phyloP scores from a whole-genome alignment of 2,329 filamentous ascomycete genomes.

The Thielaviopsis euricoi region DNA sequence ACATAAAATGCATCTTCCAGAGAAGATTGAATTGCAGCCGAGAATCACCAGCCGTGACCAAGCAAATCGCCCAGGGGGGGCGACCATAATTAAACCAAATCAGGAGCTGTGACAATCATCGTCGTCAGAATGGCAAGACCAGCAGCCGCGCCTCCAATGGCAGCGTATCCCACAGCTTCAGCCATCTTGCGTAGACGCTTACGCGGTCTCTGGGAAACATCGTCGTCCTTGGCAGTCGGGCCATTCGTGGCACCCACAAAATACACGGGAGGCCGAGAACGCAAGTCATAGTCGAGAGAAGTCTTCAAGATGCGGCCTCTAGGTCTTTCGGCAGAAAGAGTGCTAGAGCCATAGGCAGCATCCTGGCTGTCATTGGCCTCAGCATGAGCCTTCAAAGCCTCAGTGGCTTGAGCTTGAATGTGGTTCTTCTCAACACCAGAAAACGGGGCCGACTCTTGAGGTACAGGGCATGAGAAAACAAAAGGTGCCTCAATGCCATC shows the following conservation, averaged over 20 bases:
- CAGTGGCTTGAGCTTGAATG: background rate
- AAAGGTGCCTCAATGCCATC: background rate
- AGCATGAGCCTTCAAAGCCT: background rate
- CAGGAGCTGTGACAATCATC: constrained; percentile 23
- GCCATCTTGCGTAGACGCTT: constrained; percentile 19
- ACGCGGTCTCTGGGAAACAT: constrained; percentile 9
- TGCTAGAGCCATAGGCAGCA: background rate
- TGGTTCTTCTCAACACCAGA: background rate
- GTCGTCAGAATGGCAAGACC: constrained; percentile 22
- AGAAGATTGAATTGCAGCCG: background rate
- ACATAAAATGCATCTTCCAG: background rate
- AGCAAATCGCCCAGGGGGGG: background rate
- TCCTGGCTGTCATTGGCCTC: background rate
- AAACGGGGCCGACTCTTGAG: background rate
- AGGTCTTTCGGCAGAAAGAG: background rate
- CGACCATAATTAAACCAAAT: constrained; percentile 14
- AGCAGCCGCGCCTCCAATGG: constrained; percentile 21
- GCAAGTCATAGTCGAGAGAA: no score
- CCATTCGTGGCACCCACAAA: background rate
- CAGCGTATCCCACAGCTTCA: constrained; percentile 21
- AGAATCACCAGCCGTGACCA: background rate
- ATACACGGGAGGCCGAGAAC: background rate
- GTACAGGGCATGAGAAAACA: background rate
- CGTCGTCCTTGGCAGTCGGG: background rate
- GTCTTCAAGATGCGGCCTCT: background rate